Conservation (phyloP, 2,329 filamentous ascomycete genomes). For the Epichloe glyceriae region DNA sequence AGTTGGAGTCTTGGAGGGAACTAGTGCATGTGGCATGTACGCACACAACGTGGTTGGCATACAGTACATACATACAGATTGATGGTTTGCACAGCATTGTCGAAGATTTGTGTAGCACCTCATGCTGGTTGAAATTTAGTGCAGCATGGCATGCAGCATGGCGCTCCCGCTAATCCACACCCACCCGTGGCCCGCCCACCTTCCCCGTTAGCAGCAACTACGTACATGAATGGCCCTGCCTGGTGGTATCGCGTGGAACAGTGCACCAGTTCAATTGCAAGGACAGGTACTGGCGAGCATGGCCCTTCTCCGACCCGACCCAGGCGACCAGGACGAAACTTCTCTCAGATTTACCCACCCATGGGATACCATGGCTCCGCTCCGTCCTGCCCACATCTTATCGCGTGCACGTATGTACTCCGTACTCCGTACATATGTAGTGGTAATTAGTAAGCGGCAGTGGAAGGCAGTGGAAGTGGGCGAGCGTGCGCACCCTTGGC, state of each 20-base stretch:
- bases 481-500: background rate
- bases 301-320: background rate
- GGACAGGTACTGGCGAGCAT: background rate
- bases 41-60: conserved; percentile 1
- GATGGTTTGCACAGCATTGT: background rate
- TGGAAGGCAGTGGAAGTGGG: too few species aligned
- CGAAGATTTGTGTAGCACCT: too few species aligned
- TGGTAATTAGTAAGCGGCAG: too few species aligned
- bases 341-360: background rate
- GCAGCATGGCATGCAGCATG: too few species aligned
- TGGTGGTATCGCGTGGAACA: background rate
- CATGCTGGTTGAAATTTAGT: too few species aligned
- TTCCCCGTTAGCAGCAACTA: background rate
- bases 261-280: background rate
- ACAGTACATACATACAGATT: background rate
- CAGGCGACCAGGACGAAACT: background rate
- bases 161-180: conserved; percentile 5
- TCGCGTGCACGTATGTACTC: too few species aligned
- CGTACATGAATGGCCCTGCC: too few species aligned
- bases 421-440: too few species aligned
- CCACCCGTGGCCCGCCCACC: background rate
- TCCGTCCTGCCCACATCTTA: background rate
- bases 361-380: too few species aligned
- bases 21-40: background rate
- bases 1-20: background rate